Evolutionary conservation across 352 stramenopile species (phyloP).

Genomic region (Globisporangium takayamanum): DNA sequence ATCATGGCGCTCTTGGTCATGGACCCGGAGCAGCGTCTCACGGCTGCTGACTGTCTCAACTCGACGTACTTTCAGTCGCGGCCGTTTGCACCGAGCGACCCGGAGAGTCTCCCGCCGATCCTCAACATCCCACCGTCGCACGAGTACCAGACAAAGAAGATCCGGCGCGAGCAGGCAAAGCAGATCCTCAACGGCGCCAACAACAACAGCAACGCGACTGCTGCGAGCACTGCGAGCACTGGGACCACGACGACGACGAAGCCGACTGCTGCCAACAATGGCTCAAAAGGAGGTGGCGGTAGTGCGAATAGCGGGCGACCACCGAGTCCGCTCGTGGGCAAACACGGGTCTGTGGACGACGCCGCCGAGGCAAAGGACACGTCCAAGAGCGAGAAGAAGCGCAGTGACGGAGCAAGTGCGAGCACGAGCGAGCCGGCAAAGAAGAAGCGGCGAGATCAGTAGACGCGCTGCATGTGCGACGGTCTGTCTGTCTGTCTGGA

Average conservation of each 20-base stretch:
- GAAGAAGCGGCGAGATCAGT: slow-evolving; percentile 59
- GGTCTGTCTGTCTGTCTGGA: not conserved
- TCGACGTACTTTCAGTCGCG: slow-evolving; percentile 92
- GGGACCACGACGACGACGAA: not conserved
- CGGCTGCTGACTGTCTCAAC: slow-evolving; percentile 88
- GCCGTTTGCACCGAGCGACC: slow-evolving; percentile 56
- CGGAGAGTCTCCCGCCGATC: slow-evolving; percentile 57
- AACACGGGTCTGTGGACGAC: too few species aligned
- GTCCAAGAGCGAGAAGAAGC: slow-evolving; percentile 25
- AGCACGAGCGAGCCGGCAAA: slow-evolving; percentile 21
- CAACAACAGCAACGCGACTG: slow-evolving; percentile 24
- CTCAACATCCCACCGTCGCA: slow-evolving; percentile 74
- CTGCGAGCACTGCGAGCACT: slow-evolving; percentile 10
- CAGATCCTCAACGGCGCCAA: slow-evolving; percentile 39
- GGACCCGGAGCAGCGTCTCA: slow-evolving; percentile 92
- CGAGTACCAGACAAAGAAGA: slow-evolving; percentile 89
- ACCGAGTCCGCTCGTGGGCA: too few species aligned
- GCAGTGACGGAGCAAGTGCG: slow-evolving; percentile 12
- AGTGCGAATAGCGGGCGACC: not conserved
- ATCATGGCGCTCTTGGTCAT: slow-evolving; percentile 93
- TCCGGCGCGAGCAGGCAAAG: slow-evolving; percentile 79
- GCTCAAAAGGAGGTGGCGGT: slow-evolving; percentile 14
- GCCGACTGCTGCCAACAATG: slow-evolving; percentile 1
- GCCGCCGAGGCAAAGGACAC: too few species aligned
- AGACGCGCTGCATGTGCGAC: slow-evolving; percentile 3